Conservation (phyloP, 73 alveolate species). For the Paramecium primaurelia region DNA sequence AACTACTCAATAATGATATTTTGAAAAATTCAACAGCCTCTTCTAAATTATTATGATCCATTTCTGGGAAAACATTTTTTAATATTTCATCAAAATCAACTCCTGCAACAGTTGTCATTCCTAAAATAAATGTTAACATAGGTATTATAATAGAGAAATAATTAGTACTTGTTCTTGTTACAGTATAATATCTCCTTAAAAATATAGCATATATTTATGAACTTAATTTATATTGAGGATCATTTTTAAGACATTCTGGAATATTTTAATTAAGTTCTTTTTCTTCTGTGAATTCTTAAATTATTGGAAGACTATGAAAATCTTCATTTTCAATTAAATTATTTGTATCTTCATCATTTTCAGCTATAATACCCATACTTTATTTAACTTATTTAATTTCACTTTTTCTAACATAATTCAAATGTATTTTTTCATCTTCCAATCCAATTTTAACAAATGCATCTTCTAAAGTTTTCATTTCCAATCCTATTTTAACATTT, state of each 20-base stretch:
- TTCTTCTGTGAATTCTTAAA: neutral
- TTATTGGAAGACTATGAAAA: neutral
- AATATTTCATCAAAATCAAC: slow-evolving; percentile 8
- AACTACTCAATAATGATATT: neutral
- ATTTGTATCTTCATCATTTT: neutral
- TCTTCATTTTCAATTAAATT: neutral
- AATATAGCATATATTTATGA: slow-evolving; percentile 1
- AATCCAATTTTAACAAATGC: slow-evolving; percentile 89
- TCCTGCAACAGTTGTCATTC: neutral
- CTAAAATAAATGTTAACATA: slow-evolving; percentile 15
- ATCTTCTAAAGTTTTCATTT: slow-evolving; percentile 96
- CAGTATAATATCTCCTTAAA: slow-evolving; percentile 20
- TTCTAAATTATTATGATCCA: neutral
- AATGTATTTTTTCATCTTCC: slow-evolving; percentile 42
- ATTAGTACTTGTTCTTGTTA: slow-evolving; percentile 20
- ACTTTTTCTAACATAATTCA: slow-evolving; percentile 2
- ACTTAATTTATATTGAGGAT: neutral
- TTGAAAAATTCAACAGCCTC: slow-evolving; percentile 26
- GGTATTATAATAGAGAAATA: slow-evolving; percentile 8
- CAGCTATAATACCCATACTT: neutral
- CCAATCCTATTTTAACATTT: slow-evolving; percentile 55
- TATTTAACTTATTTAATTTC: neutral
- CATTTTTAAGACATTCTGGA: slow-evolving; percentile 32
- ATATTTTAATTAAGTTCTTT: neutral
- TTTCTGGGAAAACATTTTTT: neutral